Conservation (phyloP, 2,329 filamentous ascomycete species). For the Coniochaeta ligniaria region DNA sequence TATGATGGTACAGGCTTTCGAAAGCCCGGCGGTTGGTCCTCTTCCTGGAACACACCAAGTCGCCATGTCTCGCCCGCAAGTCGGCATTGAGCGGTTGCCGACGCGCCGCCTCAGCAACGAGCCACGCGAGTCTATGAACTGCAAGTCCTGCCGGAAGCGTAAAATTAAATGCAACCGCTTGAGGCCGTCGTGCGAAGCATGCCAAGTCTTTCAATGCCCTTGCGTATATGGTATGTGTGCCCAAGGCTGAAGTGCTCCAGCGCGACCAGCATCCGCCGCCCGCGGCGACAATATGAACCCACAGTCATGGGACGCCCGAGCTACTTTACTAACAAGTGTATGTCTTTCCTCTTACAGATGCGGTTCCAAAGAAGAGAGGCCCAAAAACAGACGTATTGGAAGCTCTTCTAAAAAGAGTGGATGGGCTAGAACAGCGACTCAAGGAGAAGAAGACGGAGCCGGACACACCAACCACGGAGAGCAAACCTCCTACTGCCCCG, state of each 20-base stretch:
- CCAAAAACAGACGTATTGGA: conserved; percentile 87
- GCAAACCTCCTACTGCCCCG: conserved; percentile 11
- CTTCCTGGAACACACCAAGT: conserved; percentile 37
- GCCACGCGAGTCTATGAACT: conserved; percentile 88
- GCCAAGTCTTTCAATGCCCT: conserved; percentile 80
- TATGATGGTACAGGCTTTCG: conserved; percentile 31
- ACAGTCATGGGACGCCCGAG: neutral
- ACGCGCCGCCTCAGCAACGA: conserved; percentile 65
- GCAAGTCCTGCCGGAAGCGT: conserved; percentile 87
- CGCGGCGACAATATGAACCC: neutral
- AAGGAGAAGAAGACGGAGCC: conserved; percentile 54
- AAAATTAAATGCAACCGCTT: conserved; percentile 95
- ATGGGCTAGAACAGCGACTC: conserved; percentile 74
- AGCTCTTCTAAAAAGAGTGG: conserved; percentile 75
- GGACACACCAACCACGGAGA: conserved; percentile 18
- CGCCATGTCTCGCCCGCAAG: conserved; percentile 65
- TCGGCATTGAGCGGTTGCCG: conserved; percentile 74
- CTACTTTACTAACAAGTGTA: neutral
- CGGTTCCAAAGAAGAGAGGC: conserved; percentile 81
- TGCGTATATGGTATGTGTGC: conserved; percentile 71
- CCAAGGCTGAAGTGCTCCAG: neutral
- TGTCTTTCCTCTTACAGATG: conserved; percentile 46
- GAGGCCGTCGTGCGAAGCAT: conserved; percentile 79
- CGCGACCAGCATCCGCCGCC: neutral
- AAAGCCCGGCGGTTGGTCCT: conserved; percentile 33